Evolutionary conservation across 345 rosid species (phyloP).

Genomic region (Salix viminalis): DNA sequence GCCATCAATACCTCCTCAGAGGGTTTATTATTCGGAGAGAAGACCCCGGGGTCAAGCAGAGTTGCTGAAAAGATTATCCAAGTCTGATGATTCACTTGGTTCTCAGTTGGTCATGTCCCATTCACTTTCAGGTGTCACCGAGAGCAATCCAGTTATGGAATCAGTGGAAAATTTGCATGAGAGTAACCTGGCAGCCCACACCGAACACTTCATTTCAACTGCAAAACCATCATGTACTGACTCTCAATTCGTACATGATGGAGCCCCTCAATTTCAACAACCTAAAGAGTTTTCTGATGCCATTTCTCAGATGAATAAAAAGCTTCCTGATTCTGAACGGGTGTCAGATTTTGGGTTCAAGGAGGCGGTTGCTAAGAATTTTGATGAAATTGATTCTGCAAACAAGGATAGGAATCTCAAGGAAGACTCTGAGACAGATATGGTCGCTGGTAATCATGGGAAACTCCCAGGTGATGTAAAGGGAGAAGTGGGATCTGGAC

Average conservation of each 20-base stretch:
- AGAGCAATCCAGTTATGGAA: conserved; percentile 40
- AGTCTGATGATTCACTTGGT: conserved; percentile 69
- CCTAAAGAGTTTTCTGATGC: conserved; percentile 39
- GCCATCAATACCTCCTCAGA: conserved; percentile 41
- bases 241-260: conserved; percentile 36
- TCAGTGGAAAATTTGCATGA: conserved; percentile 38
- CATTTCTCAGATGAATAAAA: conserved; percentile 36
- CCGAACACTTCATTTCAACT: conserved; percentile 37
- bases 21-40: conserved; percentile 69
- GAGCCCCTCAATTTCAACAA: conserved; percentile 37
- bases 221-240: conserved; percentile 25
- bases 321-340: conserved; percentile 30
- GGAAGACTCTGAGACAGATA: conserved; percentile 19
- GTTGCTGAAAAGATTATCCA: conserved; percentile 58
- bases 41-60: conserved; percentile 67
- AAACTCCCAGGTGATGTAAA: conserved; percentile 12
- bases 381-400: conserved; percentile 19
- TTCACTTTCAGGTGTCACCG: conserved; percentile 39
- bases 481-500: conserved; percentile 28
- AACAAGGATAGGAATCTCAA: conserved; percentile 29
- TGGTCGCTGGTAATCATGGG: conserved; percentile 15
- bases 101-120: conserved; percentile 57
- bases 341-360: conserved; percentile 29
- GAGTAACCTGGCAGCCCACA: conserved; percentile 40
- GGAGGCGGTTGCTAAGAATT: conserved; percentile 29